These are phyloP conservation scores for Solanum peruvianum DNA, from an alignment of 257 asterid genomes.

Conservation along the genomic window DNA sequence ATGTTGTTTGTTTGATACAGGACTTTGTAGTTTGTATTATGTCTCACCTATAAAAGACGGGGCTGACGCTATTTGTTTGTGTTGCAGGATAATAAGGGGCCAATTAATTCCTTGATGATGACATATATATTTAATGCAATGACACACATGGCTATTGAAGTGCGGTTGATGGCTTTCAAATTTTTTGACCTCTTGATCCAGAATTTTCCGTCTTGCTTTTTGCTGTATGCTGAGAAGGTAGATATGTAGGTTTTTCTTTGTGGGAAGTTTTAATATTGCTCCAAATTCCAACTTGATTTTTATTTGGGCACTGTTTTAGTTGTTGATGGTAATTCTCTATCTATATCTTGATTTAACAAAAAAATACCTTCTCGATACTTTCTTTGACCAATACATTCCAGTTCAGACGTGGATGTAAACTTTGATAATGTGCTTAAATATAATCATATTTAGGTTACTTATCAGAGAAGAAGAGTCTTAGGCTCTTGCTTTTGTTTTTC, in stretches of 20 bases:
- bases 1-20: neutral
- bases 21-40: neutral
- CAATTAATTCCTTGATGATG: constrained; percentile 70
- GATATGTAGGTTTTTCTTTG: neutral
- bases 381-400: neutral
- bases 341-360: neutral
- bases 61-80: constrained; percentile 4
- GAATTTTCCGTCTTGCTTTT: constrained; percentile 63
- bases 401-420: neutral
- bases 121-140: constrained; percentile 72
- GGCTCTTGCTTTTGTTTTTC: neutral
- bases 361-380: neutral
- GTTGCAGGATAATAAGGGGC: constrained; percentile 75
- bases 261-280: neutral
- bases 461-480: neutral
- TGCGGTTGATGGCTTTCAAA: constrained; percentile 83
- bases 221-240: constrained; percentile 79
- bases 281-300: neutral
- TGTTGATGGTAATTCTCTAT: neutral
- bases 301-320: neutral
- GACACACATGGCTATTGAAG: constrained; percentile 72
- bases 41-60: constrained; percentile 31
- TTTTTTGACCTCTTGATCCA: constrained; percentile 69
- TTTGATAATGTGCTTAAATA: neutral
- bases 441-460: neutral